phyloP scores from a whole-genome alignment of 2,329 filamentous ascomycete genomes.

The Paraphoma chrysanthemicola region DNA sequence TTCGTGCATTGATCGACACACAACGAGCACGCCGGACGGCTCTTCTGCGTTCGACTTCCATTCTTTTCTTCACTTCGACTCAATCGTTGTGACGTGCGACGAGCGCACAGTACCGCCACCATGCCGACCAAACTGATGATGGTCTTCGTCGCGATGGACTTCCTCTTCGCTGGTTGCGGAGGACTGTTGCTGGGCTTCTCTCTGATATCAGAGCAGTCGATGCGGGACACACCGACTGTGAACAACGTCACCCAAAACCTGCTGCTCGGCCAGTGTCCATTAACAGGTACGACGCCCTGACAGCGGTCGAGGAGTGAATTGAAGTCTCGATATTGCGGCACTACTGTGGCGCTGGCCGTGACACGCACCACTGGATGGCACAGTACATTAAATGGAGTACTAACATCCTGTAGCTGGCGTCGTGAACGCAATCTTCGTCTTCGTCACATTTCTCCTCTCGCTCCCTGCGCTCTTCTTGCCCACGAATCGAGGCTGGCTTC shows the following conservation, averaged over 20 bases:
- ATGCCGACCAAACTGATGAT: slow-evolving; percentile 62
- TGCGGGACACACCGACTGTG: slow-evolving; percentile 52
- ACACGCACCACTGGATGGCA: slow-evolving; percentile 12
- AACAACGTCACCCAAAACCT: slow-evolving; percentile 60
- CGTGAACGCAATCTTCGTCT: slow-evolving; percentile 74
- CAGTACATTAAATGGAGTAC: slow-evolving; percentile 12
- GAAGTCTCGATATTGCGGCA: slow-evolving; percentile 24
- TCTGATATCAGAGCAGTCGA: slow-evolving; percentile 56
- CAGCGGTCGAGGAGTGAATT: neutral
- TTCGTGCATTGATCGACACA: slow-evolving; percentile 35
- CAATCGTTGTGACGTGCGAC: slow-evolving; percentile 13
- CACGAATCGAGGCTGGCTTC: slow-evolving; percentile 72
- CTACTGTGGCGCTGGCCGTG: slow-evolving; percentile 28
- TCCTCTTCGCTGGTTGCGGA: slow-evolving; percentile 61
- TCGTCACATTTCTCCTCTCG: slow-evolving; percentile 72
- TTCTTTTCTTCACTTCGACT: slow-evolving; percentile 30
- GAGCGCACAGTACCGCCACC: slow-evolving; percentile 31
- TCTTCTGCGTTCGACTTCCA: slow-evolving; percentile 42
- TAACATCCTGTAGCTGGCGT: slow-evolving; percentile 64
- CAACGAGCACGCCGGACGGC: slow-evolving; percentile 48
- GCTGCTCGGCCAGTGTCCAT: slow-evolving; percentile 59
- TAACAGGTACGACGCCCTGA: slow-evolving; percentile 55
- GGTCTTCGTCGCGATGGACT: slow-evolving; percentile 58
- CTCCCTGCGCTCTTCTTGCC: slow-evolving; percentile 75
- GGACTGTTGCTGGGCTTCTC: slow-evolving; percentile 61